Evolutionary conservation across 768 basidiomycete genomes (phyloP), one percentile per base, ranked within the genome.

Genomic region (Lenzites betulinus): DNA sequence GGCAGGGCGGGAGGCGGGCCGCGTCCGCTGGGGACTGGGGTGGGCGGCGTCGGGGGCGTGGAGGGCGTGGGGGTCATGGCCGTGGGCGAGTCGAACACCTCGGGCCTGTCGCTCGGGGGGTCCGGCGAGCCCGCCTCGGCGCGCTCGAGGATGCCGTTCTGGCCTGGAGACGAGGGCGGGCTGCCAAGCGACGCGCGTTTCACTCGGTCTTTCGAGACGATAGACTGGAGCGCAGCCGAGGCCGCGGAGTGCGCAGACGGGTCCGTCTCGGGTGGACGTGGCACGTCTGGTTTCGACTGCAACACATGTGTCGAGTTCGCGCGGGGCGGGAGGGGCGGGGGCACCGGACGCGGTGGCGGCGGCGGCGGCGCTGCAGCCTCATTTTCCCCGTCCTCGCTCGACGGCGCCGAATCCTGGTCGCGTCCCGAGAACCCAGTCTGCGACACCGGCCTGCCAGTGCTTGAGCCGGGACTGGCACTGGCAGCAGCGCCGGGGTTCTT

Each of bases 151-250:
- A 49, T 39, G 38, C 46, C 57, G 56, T 50, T 48, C 39, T 54
- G 61, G 1, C 56, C 64, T 8, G 66, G 61, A n/a, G 62, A 55
- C 41, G 63, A 41, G 22, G 63, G 57, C 25, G 62, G 66, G 16
- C 60, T 66, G 25, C n/a, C n/a, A n/a, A 70, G 51, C 53, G 74
- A 65, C 38, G 54, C 65, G 26, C 72, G 68, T 54, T 69, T 64
- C 51, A 33, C 69, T 18, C 60, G 65, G 64, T 77, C 74, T 53
- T 72, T 71, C 48, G 71, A 65, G 28, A 74, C 86, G 54, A 89
- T 87, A 41, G 77, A 78, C 73, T 87, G 83, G 26, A 89, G 76
- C 12, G 79, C 78, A 42, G 81, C 79, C 22, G 83, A 83, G 3
- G 87, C 84, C 1, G 79, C 73, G 33, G 62, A 63, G n/a, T 26